phyloP scores from a whole-genome alignment of 768 basidiomycete genomes.

The Amanita subjunquillea region DNA sequence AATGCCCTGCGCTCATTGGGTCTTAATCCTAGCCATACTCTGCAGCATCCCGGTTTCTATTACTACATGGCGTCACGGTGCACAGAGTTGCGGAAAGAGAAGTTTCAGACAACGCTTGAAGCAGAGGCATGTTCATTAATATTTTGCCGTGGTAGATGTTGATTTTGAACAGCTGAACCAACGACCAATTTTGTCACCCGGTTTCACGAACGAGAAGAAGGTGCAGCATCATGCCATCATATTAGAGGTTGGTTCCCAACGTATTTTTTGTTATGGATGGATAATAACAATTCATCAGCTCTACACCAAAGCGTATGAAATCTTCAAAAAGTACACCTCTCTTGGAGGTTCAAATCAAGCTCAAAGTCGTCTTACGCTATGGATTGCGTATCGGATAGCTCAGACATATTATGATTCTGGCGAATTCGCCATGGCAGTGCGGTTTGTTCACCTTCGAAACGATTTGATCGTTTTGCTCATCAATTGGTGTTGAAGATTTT shows the following conservation, averaged over 20 bases:
- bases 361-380: constrained; percentile 79
- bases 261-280: background rate
- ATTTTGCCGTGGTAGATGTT: background rate
- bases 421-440: constrained; percentile 82
- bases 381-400: constrained; percentile 86
- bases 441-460: constrained; percentile 31
- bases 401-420: constrained; percentile 72
- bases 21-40: constrained; percentile 67
- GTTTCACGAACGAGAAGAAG: constrained; percentile 83
- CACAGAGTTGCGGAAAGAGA: constrained; percentile 63
- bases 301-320: constrained; percentile 88
- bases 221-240: constrained; percentile 80
- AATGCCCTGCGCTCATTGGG: constrained; percentile 57
- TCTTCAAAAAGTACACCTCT: constrained; percentile 73
- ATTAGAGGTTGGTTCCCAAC: constrained; percentile 53
- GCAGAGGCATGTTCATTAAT: constrained; percentile 35
- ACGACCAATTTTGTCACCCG: constrained; percentile 41
- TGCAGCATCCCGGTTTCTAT: constrained; percentile 91
- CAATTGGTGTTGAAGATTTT: constrained; percentile 53
- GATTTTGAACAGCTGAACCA: constrained; percentile 17
- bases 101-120: constrained; percentile 51
- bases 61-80: constrained; percentile 85
- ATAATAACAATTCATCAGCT: constrained; percentile 36
- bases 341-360: constrained; percentile 28
- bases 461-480: background rate